Conservation (phyloP, 2,329 filamentous ascomycete genomes). For the Coleophoma eucalyptorum region DNA sequence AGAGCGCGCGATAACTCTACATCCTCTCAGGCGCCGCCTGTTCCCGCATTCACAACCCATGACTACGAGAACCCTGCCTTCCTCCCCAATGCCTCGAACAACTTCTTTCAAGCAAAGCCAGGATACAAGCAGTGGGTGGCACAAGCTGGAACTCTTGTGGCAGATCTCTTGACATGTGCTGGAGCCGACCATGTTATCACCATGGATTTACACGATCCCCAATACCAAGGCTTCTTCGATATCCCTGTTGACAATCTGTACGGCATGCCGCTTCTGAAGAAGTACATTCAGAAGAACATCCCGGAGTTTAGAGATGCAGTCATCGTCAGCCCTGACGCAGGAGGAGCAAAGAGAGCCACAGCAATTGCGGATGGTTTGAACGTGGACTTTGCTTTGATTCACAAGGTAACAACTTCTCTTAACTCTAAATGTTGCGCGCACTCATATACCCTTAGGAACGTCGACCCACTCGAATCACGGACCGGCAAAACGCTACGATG, state of each 20-base stretch:
- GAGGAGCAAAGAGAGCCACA: constrained; percentile 92
- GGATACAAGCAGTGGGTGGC: constrained; percentile 99
- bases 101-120: constrained; percentile 74
- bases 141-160: constrained; percentile 91
- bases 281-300: constrained; percentile 75
- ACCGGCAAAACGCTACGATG: constrained; percentile 90
- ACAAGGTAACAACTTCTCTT: constrained; percentile 66
- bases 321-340: constrained; percentile 93
- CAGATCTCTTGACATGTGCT: constrained; percentile 90
- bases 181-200: constrained; percentile 97
- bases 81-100: constrained; percentile 43
- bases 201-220: constrained; percentile 93
- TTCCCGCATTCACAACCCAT: constrained; percentile 50
- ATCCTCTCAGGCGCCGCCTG: constrained; percentile 12
- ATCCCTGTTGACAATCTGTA: constrained; percentile 98
- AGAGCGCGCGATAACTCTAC: constrained; percentile 18
- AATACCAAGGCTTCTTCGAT: constrained; percentile 99
- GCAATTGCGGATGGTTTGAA: constrained; percentile 90
- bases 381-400: constrained; percentile 95
- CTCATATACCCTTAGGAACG: constrained; percentile 61
- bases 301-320: constrained; percentile 77
- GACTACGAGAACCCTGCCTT: constrained; percentile 59
- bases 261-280: constrained; percentile 69
- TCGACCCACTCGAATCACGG: constrained; percentile 80
- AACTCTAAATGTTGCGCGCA: constrained; percentile 26